A percentile compares a stretch with the other conserved stretches of the same genome.
Conservation (phyloP, 148 eudicot genomes). For the Heliosperma pusillum region DNA sequence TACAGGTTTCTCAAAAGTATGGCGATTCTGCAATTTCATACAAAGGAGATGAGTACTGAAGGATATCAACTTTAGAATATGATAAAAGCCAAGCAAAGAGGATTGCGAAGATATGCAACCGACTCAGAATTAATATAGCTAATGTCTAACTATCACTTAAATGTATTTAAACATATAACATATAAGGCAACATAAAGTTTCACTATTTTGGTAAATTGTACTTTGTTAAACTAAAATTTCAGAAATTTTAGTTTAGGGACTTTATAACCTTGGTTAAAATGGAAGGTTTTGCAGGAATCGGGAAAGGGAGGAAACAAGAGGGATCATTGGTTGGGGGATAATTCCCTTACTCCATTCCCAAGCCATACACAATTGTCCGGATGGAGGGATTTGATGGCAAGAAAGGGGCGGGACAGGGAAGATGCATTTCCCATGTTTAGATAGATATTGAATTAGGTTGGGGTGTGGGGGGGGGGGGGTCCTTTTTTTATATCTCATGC, state of each 20-base stretch:
- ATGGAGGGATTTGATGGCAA: too few relatives aligned
- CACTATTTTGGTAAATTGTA: not conserved
- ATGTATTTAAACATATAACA: not conserved
- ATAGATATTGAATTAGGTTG: too few relatives aligned
- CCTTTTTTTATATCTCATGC: too few relatives aligned
- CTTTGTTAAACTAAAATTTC: not conserved
- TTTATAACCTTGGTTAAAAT: not conserved
- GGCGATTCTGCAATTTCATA: conserved; percentile 67
- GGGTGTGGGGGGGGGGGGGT: not conserved
- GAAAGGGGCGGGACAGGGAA: too few relatives aligned
- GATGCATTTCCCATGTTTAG: too few relatives aligned
- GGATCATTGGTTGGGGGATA: too few relatives aligned
- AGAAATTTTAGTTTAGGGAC: not conserved
- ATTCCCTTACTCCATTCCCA: too few relatives aligned
- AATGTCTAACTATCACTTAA: not conserved
- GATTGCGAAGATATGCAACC: not conserved
- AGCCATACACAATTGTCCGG: too few relatives aligned
- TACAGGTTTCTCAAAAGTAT: conserved; percentile 86
- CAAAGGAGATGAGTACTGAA: not conserved
- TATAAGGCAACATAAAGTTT: not conserved
- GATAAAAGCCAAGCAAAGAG: not conserved
- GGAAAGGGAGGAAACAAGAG: too few relatives aligned
- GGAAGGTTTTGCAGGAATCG: too few relatives aligned
- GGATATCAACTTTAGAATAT: not conserved
- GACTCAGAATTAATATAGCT: not conserved